Base-by-base conservation (phyloP, 441 rosid genomes). In the Populus tomentosa region DNA sequence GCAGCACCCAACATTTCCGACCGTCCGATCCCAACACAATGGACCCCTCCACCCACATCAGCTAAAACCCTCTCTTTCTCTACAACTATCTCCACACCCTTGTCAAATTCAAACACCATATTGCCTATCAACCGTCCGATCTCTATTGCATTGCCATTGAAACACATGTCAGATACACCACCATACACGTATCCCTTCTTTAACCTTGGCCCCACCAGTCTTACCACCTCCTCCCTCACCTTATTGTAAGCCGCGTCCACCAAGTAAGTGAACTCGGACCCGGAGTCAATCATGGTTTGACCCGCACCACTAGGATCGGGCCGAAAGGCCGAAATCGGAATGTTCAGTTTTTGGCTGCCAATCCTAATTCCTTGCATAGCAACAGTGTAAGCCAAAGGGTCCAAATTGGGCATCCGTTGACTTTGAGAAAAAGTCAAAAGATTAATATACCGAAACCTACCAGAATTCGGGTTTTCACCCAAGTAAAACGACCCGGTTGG, bases 261-360 rank as follows among this genome's bases (percentile, higher is more conserved):
- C 70, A 93, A 82, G 73, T 87, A 89, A 6, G 95, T 89, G 84
- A 91, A 89, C 81, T 93, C 98, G 75, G 94, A 89, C 1, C 98
- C 98, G 9, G 98, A 93, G 61, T 93, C 97, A 6, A 92, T 84
- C 70, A 93, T 88, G n/a, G 98, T 92, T 80, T 93, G 98, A 77
- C 98, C 98, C 76, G 97, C 83, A 24, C 98, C 98, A 16, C 89
- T 87, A 0, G 90, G 84, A 70, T 90, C 89, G 18, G 98, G 90
- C 65, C 82, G 83, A 75, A 92, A 90, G 2, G 67, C 89, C 2
- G 88, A 36, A 5, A 80, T 75, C 5, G 94, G 82, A 10, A 94
- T 89, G 59, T 79, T 73, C 10, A 94, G 72, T 63, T 18, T 85
- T 24, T 21, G 85, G 38, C 36, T 77, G 4, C 91, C 94, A 7